Percentiles rank a stretch among this genome's conserved stretches.
Conservation (phyloP, 495 filamentous ascomycete species). For the Penicillium canescens region DNA sequence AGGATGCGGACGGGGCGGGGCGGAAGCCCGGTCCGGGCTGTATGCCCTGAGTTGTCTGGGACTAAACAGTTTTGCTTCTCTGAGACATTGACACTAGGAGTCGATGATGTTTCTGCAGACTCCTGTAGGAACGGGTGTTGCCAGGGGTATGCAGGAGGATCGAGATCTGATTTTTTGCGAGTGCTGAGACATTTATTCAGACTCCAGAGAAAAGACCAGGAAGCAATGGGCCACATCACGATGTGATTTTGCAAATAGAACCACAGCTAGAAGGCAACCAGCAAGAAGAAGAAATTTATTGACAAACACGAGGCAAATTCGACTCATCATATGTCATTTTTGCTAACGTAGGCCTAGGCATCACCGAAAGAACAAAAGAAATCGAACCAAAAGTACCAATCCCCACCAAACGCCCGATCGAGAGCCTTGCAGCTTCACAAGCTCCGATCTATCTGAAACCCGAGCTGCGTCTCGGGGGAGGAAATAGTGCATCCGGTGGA, state of each 20-base stretch:
- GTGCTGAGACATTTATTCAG: not conserved
- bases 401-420: not conserved
- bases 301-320: slow-evolving; percentile 2
- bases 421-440: not conserved
- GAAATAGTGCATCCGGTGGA: slow-evolving; percentile 2
- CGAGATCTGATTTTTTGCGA: not conserved
- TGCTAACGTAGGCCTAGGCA: not conserved
- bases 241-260: not conserved
- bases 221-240: not conserved
- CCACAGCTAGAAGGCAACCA: not conserved
- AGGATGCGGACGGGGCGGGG: slow-evolving; percentile 11
- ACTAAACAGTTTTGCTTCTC: slow-evolving; percentile 7
- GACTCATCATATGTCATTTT: slow-evolving; percentile 5
- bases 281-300: not conserved
- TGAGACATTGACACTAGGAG: slow-evolving; percentile 15
- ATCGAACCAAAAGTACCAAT: not conserved
- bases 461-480: slow-evolving; percentile 9
- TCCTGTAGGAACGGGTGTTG: slow-evolving; percentile 3
- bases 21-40: slow-evolving; percentile 21
- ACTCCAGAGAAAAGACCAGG: not conserved
- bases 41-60: not conserved
- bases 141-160: not conserved
- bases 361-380: not conserved
- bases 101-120: not conserved
- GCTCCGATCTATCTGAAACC: slow-evolving; percentile 24